Percentiles rank a stretch among this genome's conserved stretches.
Evolutionary conservation across 192 early-diverging fungal species (phyloP).

Genomic region (Entophlyctis luteolus): DNA sequence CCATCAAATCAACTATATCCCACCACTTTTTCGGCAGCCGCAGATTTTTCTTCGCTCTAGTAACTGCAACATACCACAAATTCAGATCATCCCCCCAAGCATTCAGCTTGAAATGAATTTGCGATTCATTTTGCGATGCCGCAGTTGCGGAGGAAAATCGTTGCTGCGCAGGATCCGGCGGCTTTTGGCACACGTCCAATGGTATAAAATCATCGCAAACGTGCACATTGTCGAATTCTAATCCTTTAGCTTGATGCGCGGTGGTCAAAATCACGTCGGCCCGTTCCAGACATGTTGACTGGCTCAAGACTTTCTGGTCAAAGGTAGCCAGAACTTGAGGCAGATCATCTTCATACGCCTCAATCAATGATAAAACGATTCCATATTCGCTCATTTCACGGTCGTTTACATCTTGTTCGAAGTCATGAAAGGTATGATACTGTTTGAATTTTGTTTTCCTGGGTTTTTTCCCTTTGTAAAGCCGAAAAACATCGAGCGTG

Average conservation of each 20-base stretch:
- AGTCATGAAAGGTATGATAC: conserved; percentile 8
- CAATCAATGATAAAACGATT: neutral
- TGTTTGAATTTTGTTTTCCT: conserved; percentile 4
- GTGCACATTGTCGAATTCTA: conserved; percentile 22
- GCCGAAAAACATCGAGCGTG: conserved; percentile 8
- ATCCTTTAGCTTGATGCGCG: conserved; percentile 25
- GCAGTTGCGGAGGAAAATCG: neutral
- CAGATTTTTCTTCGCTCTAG: conserved; percentile 9
- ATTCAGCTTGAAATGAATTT: conserved; percentile 13
- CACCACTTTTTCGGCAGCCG: conserved; percentile 19
- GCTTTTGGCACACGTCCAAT: neutral
- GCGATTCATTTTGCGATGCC: neutral
- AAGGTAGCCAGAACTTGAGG: conserved; percentile 1
- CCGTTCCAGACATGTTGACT: neutral
- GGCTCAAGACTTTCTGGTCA: conserved; percentile 7
- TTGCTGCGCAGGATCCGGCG: neutral
- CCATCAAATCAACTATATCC: conserved; percentile 14
- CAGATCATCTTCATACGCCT: conserved; percentile 1
- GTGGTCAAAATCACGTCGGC: conserved; percentile 21
- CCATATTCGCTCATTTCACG: conserved; percentile 10
- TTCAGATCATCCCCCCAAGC: conserved; percentile 27
- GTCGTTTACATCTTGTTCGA: conserved; percentile 17
- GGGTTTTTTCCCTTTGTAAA: neutral
- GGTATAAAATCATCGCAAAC: conserved; percentile 18
- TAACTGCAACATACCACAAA: conserved; percentile 29